A percentile compares a stretch with the other conserved stretches of the same genome.
Conservation (phyloP, 768 basidiomycete species). For the Mycena filopes region DNA sequence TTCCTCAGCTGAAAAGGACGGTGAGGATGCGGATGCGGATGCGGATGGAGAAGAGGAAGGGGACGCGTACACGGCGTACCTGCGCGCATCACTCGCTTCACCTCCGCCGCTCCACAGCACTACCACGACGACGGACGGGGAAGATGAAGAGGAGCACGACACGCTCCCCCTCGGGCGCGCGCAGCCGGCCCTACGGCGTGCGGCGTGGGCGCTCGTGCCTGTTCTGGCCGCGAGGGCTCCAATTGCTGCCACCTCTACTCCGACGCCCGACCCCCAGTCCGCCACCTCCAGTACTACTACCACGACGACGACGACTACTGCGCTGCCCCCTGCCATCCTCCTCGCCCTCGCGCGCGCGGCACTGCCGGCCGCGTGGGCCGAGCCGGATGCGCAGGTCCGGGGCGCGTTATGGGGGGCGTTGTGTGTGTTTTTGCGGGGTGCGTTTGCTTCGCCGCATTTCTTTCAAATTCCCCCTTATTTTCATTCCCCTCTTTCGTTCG, state of each 20-base stretch:
- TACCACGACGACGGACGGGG: background rate
- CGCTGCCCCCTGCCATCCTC: slow-evolving; percentile 43
- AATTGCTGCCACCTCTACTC: slow-evolving; percentile 13
- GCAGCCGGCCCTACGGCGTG: slow-evolving; percentile 66
- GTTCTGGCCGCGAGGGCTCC: slow-evolving; percentile 11
- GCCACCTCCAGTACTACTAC: background rate
- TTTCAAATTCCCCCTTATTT: background rate
- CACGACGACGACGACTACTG: background rate
- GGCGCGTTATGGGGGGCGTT: slow-evolving; percentile 75
- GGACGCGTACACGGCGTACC: background rate
- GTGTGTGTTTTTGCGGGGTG: slow-evolving; percentile 78
- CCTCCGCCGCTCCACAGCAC: background rate
- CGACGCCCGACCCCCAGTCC: no score
- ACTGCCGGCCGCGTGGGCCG: slow-evolving; percentile 75
- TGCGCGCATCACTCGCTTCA: background rate
- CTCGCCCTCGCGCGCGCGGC: slow-evolving; percentile 64
- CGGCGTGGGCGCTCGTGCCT: slow-evolving; percentile 59
- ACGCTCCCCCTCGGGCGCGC: slow-evolving; percentile 49
- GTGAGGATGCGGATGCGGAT: background rate
- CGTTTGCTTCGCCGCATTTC: slow-evolving; percentile 22
- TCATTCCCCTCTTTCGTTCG: slow-evolving; percentile 49
- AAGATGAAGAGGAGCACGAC: background rate
- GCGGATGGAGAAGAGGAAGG: background rate
- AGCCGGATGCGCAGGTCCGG: slow-evolving; percentile 78
- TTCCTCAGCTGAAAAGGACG: no score